These are phyloP conservation scores for Lenzites betulinus DNA, from an alignment of 768 basidiomycete species.

Conservation along the genomic window DNA sequence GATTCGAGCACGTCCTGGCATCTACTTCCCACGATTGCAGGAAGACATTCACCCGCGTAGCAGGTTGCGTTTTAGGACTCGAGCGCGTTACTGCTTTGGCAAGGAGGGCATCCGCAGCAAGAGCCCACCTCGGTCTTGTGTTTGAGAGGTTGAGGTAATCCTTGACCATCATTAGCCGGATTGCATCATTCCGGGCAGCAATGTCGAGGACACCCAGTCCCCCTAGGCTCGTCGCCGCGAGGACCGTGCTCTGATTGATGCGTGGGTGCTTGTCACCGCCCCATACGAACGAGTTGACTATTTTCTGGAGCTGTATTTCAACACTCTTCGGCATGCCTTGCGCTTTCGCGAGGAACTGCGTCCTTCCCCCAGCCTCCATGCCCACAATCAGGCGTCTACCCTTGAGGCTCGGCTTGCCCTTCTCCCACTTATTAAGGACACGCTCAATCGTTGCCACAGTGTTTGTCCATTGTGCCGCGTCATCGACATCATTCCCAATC, in stretches of 20 bases:
- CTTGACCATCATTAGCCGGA: conserved; percentile 19
- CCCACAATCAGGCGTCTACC: not conserved
- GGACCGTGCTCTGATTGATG: not conserved
- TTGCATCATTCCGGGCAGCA: conserved; percentile 14
- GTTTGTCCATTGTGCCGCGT: not conserved
- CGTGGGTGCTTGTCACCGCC: not conserved
- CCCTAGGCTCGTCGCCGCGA: not conserved
- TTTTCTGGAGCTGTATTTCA: not conserved
- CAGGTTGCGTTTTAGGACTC: not conserved
- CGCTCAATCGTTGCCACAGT: not conserved
- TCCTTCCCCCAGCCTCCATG: not conserved
- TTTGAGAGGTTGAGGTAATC: not conserved
- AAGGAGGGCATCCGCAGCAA: conserved; percentile 1
- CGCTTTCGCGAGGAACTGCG: not conserved
- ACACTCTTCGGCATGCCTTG: not conserved
- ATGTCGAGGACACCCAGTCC: conserved; percentile 2
- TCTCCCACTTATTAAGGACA: not conserved
- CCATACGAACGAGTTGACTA: conserved; percentile 6
- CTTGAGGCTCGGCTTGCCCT: not conserved
- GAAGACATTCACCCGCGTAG: not conserved
- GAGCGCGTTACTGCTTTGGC: too few relatives aligned
- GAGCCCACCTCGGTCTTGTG: conserved; percentile 10
- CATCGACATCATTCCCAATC: not conserved
- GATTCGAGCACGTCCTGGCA: not conserved
- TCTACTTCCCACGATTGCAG: not conserved